Evolutionary conservation across 345 rosid genomes (phyloP), one percentile per base, ranked within the genome.

Genomic region (Salix suchowensis): DNA sequence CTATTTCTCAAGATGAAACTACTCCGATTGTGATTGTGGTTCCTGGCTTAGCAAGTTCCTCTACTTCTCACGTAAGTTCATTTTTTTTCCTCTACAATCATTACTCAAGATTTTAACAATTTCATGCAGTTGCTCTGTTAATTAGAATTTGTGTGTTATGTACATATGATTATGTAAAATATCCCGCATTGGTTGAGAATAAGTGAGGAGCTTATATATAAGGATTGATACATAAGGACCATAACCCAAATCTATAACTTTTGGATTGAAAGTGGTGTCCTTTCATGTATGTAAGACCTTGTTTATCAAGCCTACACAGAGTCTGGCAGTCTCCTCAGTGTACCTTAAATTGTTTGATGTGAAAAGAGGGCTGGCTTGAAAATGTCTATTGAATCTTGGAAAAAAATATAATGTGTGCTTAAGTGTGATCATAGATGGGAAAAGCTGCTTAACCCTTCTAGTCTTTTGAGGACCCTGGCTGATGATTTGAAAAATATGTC

Each of bases 1-100:
- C 71, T 37, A 86, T 84, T 65, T 69, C 77, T 2, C 79, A 82
- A 76, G 90, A 90, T 72, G 92, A 88, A 18, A 76, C 85, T 42
- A 88, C 84, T 0, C 92, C 92, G 0, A 84, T 87, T 79, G 89
- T 84, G 44, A 65, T 91, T 54, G 86, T 90, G 61, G 82, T 91
- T 82, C 98, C 93, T 50, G 93, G 98, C 77, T 73, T 93, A 70
- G 86, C 88, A 50, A 93, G 93, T 76, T 93, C 90, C 85, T 91
- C 97, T 82, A 24, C 86, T 34, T 82, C 92, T 81, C 46, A 89
- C 0, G 93, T 93, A 84, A 86, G 93, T 66, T 66, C 40, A 4
- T 32, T 65, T 65, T 15, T 9, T 24, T 23, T 24, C 28, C 30
- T 64, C 67, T 28, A 3, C 67, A 44, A 44, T 44, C 50, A 46